These are phyloP conservation scores for Blepharisma undulans DNA, from an alignment of 169 alveolate species.

Conservation along the genomic window DNA sequence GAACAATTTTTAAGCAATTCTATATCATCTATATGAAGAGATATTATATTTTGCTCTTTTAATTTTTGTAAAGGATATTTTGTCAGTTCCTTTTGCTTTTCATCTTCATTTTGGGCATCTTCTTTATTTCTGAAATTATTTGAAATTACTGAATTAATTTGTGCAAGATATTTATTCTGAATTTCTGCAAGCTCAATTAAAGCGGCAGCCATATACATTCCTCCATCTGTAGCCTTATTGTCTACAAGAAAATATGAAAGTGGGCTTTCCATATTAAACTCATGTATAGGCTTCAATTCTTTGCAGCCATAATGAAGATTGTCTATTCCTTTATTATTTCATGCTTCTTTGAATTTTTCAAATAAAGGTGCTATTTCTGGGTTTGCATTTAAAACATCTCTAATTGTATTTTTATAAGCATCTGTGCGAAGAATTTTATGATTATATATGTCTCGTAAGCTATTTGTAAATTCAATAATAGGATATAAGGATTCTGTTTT, in stretches of 20 bases:
- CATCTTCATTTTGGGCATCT: not conserved
- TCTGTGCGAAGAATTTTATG: not conserved
- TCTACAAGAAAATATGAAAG: slow-evolving; percentile 46
- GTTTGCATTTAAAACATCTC: not conserved
- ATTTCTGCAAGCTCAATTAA: slow-evolving; percentile 39
- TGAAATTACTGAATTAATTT: not conserved
- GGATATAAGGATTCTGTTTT: not conserved
- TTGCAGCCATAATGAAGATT: slow-evolving; percentile 13
- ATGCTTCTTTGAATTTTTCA: not conserved
- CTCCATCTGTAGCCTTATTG: slow-evolving; percentile 44
- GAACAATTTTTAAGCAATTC: not conserved
- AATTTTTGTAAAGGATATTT: not conserved
- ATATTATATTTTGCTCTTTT: not conserved
- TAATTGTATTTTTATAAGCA: not conserved
- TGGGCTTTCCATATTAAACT: slow-evolving; percentile 1
- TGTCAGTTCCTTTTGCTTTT: too few relatives aligned
- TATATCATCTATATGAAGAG: too few relatives aligned
- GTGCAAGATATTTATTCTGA: slow-evolving; percentile 39
- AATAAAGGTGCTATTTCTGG: not conserved
- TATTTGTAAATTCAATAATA: not conserved
- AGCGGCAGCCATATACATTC: slow-evolving; percentile 63
- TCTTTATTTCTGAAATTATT: not conserved
- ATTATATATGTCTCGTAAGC: not conserved
- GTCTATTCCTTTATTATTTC: not conserved
- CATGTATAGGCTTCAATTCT: not conserved